Evolutionary conservation across 108 stramenopile genomes (phyloP).

Genomic region (Asterionellopsis glacialis): DNA sequence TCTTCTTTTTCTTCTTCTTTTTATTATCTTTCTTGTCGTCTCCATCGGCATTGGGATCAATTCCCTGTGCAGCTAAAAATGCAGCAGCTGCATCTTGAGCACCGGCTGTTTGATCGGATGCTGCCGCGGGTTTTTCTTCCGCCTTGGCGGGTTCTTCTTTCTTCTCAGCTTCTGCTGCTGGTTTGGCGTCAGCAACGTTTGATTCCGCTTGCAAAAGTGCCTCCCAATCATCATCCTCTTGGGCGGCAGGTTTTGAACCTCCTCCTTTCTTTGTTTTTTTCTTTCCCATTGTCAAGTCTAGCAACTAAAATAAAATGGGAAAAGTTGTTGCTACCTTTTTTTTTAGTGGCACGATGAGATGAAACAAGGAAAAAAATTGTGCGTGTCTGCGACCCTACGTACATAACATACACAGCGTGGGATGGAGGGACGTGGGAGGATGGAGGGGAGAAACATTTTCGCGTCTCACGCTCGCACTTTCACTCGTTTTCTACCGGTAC

Average conservation of each 20-base stretch:
- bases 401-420: no score
- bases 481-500: no score
- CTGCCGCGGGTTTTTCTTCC: slow-evolving; percentile 11
- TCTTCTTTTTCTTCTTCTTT: slow-evolving; percentile 89
- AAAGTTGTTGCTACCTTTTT: no score
- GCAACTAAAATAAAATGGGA: no score
- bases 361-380: no score
- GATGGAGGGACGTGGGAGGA: no score
- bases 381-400: no score
- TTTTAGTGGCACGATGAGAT: no score
- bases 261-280: slow-evolving; percentile 22
- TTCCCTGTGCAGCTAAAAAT: slow-evolving; percentile 72
- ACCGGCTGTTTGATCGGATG: slow-evolving; percentile 9
- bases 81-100: slow-evolving; percentile 74
- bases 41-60: slow-evolving; percentile 38
- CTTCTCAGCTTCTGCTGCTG: slow-evolving; percentile 5
- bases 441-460: no score
- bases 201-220: slow-evolving; percentile 46
- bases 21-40: slow-evolving; percentile 38
- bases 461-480: no score
- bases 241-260: slow-evolving; percentile 9
- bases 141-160: slow-evolving; percentile 17
- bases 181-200: slow-evolving; percentile 13
- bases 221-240: slow-evolving; percentile 58
- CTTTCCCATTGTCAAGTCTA: slow-evolving; percentile 21